phyloP scores from a whole-genome alignment of 768 basidiomycete species.

The Phlebiopsis flavidoalba region DNA sequence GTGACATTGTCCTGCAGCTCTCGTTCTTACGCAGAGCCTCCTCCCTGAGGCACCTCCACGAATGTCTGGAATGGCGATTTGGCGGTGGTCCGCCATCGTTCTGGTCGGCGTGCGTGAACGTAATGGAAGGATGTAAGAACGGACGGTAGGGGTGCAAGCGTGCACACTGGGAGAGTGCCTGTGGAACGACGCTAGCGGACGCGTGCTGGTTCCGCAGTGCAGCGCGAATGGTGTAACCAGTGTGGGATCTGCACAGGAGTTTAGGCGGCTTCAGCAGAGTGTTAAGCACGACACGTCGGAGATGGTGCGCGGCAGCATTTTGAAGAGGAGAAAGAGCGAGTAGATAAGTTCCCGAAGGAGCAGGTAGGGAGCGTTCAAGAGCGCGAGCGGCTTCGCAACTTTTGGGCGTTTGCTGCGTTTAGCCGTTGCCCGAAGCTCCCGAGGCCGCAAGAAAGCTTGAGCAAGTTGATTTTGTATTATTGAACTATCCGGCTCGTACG shows the following conservation, averaged over 20 bases:
- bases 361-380: not conserved
- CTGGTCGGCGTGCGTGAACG: constrained; percentile 51
- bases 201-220: constrained; percentile 17
- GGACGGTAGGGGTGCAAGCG: constrained; percentile 11
- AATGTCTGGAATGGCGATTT: constrained; percentile 97
- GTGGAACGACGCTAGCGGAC: constrained; percentile 19
- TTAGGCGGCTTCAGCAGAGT: no score
- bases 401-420: not conserved
- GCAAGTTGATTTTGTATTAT: no score
- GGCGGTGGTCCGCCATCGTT: constrained; percentile 52
- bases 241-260: constrained; percentile 20
- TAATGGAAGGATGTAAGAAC: constrained; percentile 44
- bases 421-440: not conserved
- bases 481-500: no score
- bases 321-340: not conserved
- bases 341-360: not conserved
- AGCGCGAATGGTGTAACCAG: constrained; percentile 18
- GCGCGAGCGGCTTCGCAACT: not conserved
- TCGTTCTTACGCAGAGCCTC: constrained; percentile 92
- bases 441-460: not conserved
- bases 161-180: constrained; percentile 25
- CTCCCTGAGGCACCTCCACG: constrained; percentile 86
- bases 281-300: constrained; percentile 34
- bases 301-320: constrained; percentile 47
- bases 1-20: constrained; percentile 96